Evolutionary conservation across 345 rosid genomes (phyloP).

Genomic region (Lepidium sativum): DNA sequence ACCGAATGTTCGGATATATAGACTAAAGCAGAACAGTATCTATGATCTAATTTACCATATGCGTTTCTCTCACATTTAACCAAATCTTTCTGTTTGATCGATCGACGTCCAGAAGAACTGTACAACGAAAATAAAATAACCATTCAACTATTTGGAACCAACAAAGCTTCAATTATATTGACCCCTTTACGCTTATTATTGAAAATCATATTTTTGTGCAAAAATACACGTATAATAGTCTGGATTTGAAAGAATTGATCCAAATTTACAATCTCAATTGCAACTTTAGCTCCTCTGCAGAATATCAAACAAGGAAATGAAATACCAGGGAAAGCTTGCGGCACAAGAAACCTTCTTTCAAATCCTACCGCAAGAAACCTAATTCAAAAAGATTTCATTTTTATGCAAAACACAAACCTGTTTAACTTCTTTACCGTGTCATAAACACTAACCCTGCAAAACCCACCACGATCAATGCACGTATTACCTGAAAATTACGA

Average conservation of each 20-base stretch:
- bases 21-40: neutral
- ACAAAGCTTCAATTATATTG: neutral
- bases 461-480: slow-evolving; percentile 25
- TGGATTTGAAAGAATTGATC: slow-evolving; percentile 1
- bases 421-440: slow-evolving; percentile 19
- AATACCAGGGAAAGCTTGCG: neutral
- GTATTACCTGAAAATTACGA: slow-evolving; percentile 23
- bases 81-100: neutral
- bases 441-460: slow-evolving; percentile 27
- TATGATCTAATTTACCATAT: neutral
- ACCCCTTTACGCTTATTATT: neutral
- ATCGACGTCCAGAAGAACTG: neutral
- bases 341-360: slow-evolving; percentile 7
- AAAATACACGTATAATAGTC: neutral
- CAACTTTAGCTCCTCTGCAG: slow-evolving; percentile 6
- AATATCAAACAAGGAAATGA: neutral
- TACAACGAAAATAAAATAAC: neutral
- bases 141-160: neutral
- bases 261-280: neutral
- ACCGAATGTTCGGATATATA: neutral
- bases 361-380: slow-evolving; percentile 7
- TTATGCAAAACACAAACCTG: slow-evolving; percentile 14
- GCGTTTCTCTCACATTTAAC: neutral
- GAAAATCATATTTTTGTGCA: neutral
- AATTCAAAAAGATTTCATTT: neutral